phyloP scores from a whole-genome alignment of 177 flowering plant genomes.

The Telopea speciosissima region DNA sequence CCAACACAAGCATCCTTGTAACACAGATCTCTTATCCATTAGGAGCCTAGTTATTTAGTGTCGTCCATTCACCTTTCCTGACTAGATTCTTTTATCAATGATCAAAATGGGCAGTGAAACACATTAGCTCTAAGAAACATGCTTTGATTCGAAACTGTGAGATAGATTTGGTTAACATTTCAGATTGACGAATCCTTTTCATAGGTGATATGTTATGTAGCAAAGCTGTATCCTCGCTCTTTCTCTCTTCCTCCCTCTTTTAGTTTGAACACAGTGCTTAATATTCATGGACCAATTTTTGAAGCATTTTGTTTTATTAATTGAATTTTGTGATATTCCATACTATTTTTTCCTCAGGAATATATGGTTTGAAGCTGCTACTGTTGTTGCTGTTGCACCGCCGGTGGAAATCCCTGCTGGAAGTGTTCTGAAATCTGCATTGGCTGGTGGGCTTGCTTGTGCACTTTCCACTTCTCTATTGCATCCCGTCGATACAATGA shows the following conservation, averaged over 20 bases:
- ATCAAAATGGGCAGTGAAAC: too few species aligned
- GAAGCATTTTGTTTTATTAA: neutral
- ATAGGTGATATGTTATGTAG: neutral
- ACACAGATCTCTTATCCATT: too few species aligned
- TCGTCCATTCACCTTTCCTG: too few species aligned
- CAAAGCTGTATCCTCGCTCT: too few species aligned
- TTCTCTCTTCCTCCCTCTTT: neutral
- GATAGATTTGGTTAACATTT: too few species aligned
- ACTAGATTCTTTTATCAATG: too few species aligned
- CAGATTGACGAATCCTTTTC: neutral
- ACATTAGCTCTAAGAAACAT: too few species aligned
- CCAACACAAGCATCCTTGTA: too few species aligned
- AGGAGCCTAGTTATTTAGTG: too few species aligned
- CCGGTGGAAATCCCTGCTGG: slow-evolving; percentile 44
- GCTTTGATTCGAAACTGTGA: too few species aligned
- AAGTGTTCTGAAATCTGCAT: slow-evolving; percentile 45
- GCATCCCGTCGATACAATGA: slow-evolving; percentile 48
- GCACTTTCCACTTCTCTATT: slow-evolving; percentile 62
- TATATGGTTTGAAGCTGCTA: slow-evolving; percentile 48
- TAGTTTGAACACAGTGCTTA: neutral
- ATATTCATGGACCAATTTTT: neutral
- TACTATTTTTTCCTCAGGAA: slow-evolving; percentile 21
- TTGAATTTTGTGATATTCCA: neutral
- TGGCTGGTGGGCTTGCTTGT: slow-evolving; percentile 54
- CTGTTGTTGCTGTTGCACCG: slow-evolving; percentile 48